These are phyloP conservation scores for Chlorella vulgaris DNA, from an alignment of 139 green algal species.

Conservation along the genomic window DNA sequence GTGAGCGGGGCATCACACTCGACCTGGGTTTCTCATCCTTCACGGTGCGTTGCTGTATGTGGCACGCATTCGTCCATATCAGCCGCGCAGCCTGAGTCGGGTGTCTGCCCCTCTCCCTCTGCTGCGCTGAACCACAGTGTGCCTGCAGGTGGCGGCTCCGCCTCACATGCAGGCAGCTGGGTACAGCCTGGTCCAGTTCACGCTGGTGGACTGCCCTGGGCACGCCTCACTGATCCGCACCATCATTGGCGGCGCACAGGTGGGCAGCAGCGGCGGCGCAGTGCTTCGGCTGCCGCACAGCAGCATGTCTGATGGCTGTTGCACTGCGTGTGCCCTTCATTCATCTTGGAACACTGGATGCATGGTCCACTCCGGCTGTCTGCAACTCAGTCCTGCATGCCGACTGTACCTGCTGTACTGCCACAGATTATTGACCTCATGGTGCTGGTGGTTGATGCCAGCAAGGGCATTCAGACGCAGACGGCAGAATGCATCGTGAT, in stretches of 20 bases:
- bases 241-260: conserved; percentile 86
- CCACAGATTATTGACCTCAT: conserved; percentile 97
- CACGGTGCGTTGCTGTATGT: conserved; percentile 50
- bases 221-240: conserved; percentile 96
- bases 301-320: not conserved
- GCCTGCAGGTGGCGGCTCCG: conserved; percentile 26
- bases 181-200: conserved; percentile 82
- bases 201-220: conserved; percentile 97
- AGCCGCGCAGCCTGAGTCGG: too few species aligned
- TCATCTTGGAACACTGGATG: too few species aligned
- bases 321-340: too few species aligned
- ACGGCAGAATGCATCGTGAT: conserved; percentile 94
- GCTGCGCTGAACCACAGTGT: not conserved
- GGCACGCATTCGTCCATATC: too few species aligned
- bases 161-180: not conserved
- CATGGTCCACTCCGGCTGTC: not conserved
- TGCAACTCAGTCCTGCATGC: not conserved
- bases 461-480: conserved; percentile 92
- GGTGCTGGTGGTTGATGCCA: conserved; percentile 94
- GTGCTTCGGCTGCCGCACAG: not conserved
- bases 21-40: conserved; percentile 98
- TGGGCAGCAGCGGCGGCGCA: not conserved
- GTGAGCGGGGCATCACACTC: conserved; percentile 93
- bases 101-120: too few species aligned
- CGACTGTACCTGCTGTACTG: too few species aligned